These are phyloP conservation scores for Astragalus glycyphyllos DNA, from an alignment of 306 rosid genomes.

Conservation along the genomic window DNA sequence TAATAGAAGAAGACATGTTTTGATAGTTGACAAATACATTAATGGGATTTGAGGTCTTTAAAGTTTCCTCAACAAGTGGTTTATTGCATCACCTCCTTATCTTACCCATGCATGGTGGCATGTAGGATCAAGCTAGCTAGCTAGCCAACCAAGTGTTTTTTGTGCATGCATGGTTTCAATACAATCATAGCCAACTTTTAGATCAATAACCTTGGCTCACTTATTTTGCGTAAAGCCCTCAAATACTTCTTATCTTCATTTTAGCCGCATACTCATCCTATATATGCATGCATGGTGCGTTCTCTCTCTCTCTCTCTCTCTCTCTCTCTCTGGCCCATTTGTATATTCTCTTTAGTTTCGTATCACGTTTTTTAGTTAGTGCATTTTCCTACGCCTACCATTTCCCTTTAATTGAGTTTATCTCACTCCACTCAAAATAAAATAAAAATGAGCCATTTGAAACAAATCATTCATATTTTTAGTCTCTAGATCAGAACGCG, in stretches of 20 bases:
- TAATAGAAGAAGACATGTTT: slow-evolving; percentile 37
- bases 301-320: slow-evolving; percentile 26
- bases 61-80: slow-evolving; percentile 49
- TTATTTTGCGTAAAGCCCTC: slow-evolving; percentile 56
- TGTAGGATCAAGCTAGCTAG: slow-evolving; percentile 39
- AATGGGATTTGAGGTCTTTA: slow-evolving; percentile 35
- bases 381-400: slow-evolving; percentile 47
- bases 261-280: slow-evolving; percentile 29
- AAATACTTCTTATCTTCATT: slow-evolving; percentile 52
- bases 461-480: slow-evolving; percentile 39
- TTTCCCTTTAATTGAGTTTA: slow-evolving; percentile 47
- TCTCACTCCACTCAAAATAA: slow-evolving; percentile 29
- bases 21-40: slow-evolving; percentile 42
- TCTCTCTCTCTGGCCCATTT: slow-evolving; percentile 47
- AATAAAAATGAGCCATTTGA: slow-evolving; percentile 41
- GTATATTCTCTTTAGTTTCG: background rate
- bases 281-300: slow-evolving; percentile 34
- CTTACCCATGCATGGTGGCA: slow-evolving; percentile 41
- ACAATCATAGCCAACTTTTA: slow-evolving; percentile 51
- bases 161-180: slow-evolving; percentile 52
- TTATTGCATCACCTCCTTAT: slow-evolving; percentile 53
- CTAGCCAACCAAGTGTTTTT: slow-evolving; percentile 46
- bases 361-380: slow-evolving; percentile 50
- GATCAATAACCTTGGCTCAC: slow-evolving; percentile 37
- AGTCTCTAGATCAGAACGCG: slow-evolving; percentile 34